phyloP scores from a whole-genome alignment of 2,329 filamentous ascomycete genomes.

The Fusarium redolens region DNA sequence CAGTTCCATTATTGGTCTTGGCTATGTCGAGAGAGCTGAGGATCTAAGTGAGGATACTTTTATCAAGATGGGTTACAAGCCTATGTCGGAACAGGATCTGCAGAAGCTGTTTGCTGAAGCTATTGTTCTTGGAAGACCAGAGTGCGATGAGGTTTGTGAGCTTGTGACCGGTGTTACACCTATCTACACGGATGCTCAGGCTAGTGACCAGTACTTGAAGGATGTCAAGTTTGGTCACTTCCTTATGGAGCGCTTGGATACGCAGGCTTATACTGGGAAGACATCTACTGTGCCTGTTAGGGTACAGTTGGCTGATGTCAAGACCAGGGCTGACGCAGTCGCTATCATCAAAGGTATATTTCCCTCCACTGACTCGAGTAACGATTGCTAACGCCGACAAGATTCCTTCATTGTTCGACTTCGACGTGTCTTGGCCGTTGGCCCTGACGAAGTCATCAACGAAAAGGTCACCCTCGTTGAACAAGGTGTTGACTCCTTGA shows the following conservation, averaged over 20 bases:
- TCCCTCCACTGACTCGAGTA: rapidly evolving
- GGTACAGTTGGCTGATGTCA: background rate
- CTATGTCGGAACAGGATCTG: background rate
- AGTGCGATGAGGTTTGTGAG: background rate
- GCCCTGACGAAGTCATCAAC: background rate
- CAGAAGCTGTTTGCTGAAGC: background rate
- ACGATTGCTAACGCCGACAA: rapidly evolving
- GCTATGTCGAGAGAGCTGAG: background rate
- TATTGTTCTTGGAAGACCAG: background rate
- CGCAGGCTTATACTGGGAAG: rapidly evolving
- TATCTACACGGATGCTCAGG: background rate
- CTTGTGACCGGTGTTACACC: background rate
- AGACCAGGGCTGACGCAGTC: rapidly evolving
- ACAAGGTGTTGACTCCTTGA: background rate
- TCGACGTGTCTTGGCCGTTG: background rate
- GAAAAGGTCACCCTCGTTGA: background rate
- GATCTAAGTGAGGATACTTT: background rate
- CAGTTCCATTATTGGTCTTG: background rate
- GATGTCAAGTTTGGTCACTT: background rate
- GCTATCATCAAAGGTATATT: background rate
- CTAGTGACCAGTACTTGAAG: background rate
- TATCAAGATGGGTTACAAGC: background rate
- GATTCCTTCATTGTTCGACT: background rate
- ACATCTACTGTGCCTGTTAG: background rate
- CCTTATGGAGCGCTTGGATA: background rate